phyloP scores from a whole-genome alignment of 768 basidiomycete genomes.

The Tylopilus plumbeoviolaceoides region DNA sequence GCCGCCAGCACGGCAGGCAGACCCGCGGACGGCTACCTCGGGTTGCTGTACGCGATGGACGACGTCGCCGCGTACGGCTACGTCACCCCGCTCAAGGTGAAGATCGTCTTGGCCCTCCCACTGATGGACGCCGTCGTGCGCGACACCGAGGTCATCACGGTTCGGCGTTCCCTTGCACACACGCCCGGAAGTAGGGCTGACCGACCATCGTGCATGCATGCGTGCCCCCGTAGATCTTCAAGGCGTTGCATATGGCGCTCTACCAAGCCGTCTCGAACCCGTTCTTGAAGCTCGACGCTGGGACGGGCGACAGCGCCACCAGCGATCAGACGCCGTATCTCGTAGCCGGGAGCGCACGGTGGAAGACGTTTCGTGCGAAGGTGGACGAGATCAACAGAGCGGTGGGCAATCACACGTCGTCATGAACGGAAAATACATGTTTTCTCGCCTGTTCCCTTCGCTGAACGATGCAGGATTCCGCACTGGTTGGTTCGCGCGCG shows the following conservation, averaged over 20 bases:
- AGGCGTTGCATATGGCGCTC: slow-evolving; percentile 85
- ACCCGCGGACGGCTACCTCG: slow-evolving; percentile 75
- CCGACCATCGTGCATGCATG: background rate
- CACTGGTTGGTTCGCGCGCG: slow-evolving; percentile 21
- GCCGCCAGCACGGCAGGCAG: slow-evolving; percentile 46
- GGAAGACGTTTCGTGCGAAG: slow-evolving; percentile 63
- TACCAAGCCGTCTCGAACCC: slow-evolving; percentile 82
- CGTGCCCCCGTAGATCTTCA: slow-evolving; percentile 60
- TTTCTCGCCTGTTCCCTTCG: background rate
- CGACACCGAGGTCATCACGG: slow-evolving; percentile 74
- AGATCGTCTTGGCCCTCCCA: slow-evolving; percentile 78
- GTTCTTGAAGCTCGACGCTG: slow-evolving; percentile 64
- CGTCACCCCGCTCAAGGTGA: slow-evolving; percentile 81
- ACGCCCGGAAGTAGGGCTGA: background rate
- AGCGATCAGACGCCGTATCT: slow-evolving; percentile 55
- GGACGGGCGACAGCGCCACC: slow-evolving; percentile 37
- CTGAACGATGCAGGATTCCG: background rate
- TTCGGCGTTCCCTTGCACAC: slow-evolving; percentile 31
- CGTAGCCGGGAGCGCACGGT: slow-evolving; percentile 58
- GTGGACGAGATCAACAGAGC: slow-evolving; percentile 74
- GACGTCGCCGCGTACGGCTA: slow-evolving; percentile 69
- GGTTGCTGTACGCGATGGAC: slow-evolving; percentile 86
- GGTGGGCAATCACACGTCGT: slow-evolving; percentile 40
- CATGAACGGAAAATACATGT: slow-evolving; percentile 9
- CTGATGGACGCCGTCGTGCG: slow-evolving; percentile 77